A percentile compares a stretch with the other conserved stretches of the same genome.
Conservation (phyloP, 2,329 filamentous ascomycete species). For the Calcarisporium arbuscula region DNA sequence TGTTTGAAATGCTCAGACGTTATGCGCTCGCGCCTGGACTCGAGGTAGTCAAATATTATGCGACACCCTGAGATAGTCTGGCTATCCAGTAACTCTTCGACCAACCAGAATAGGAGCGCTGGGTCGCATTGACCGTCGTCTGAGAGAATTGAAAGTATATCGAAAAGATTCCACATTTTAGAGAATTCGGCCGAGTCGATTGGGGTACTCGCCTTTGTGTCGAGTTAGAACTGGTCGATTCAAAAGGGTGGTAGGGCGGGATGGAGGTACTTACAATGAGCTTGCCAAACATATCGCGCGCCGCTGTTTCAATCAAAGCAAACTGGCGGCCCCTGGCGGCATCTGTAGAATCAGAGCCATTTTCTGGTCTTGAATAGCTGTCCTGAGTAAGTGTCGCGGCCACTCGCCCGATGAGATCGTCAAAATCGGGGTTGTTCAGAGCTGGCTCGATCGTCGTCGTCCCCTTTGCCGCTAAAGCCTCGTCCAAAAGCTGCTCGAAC, state of each 20-base stretch:
- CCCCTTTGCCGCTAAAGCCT: constrained; percentile 53
- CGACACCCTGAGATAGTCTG: constrained; percentile 91
- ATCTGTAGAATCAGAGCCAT: constrained; percentile 32
- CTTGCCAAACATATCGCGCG: constrained; percentile 71
- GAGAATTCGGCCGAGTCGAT: constrained; percentile 77
- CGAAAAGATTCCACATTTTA: constrained; percentile 86
- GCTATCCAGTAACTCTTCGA: constrained; percentile 92
- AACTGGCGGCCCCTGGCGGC: constrained; percentile 44
- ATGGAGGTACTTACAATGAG: constrained; percentile 56
- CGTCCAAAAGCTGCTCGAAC: constrained; percentile 50
- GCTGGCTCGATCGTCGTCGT: constrained; percentile 63
- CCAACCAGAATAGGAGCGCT: constrained; percentile 78
- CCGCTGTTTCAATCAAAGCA: constrained; percentile 75
- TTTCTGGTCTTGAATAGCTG: constrained; percentile 20
- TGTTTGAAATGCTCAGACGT: constrained; percentile 73
- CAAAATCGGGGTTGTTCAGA: constrained; percentile 63
- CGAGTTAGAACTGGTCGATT: constrained; percentile 24
- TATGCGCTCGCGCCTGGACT: constrained; percentile 84
- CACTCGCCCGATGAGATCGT: constrained; percentile 40
- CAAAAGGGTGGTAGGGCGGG: constrained; percentile 1
- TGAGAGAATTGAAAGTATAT: constrained; percentile 82
- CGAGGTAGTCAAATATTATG: constrained; percentile 88
- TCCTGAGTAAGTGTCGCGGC: constrained; percentile 22
- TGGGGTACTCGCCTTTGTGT: constrained; percentile 62
- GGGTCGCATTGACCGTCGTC: constrained; percentile 74